Base-by-base conservation (phyloP, 2,329 filamentous ascomycete species). In the Botryotinia calthae region DNA sequence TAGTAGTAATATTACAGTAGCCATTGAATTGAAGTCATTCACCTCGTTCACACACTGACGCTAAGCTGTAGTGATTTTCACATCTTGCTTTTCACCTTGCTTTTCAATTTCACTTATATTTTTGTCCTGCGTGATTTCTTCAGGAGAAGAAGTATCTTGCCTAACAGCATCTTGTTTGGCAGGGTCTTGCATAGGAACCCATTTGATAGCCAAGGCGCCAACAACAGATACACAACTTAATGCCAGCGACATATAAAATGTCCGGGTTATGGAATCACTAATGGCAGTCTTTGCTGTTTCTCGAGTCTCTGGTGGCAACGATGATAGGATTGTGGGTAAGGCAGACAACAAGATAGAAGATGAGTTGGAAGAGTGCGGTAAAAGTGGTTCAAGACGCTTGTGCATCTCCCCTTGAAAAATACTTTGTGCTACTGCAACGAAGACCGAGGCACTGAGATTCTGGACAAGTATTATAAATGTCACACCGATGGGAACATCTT, bases 201-300 rank as follows among this genome's bases (percentile, higher is more conserved):
- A 93, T 82, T 92, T 87, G 76, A 93, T 86, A 10, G 83, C 82
- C 1, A 85, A 77, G 0, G 86, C 84, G 1, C 88, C 90, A 10
- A 90, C 46, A 22, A 91, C 83, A 8, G 84, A 85, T 18, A 91
- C 72, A 9, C 84, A 84, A 1, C 84, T 83, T 77, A 90, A 81
- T 12, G 87, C 86, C 10, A 90, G 82, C 2, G 85, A 86, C 9
- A 92, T 87, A 74, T 88, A 86, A 78, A 91, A 93, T 1, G 86
- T 86, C 73, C 85, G 82, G 3, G 85, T 85, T 48, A 93, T 80
- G 0, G 89, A 84, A 42, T 83, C 79, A 78, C 92, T 93, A 82
- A 93, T 93, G 0, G 85, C 87, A 0, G 76, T 62, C 18, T 87
- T 81, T 42, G 88, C 86, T 2, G 80, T 81, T 2, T 77, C 72